Evolutionary conservation across 352 stramenopile species (phyloP).

Genomic region (Phytophthora ramorum): DNA sequence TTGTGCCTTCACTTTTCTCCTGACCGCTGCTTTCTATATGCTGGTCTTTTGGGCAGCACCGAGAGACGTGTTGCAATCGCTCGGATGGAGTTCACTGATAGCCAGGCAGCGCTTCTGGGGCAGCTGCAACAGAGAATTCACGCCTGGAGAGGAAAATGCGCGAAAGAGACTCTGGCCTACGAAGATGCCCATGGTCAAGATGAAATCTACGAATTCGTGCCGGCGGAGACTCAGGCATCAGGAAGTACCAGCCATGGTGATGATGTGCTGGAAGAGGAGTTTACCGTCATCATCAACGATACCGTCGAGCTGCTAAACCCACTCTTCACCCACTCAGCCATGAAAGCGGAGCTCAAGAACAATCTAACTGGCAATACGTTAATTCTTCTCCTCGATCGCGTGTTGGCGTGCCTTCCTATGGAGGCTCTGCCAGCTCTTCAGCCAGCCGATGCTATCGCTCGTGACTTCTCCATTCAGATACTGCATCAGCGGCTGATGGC

Average conservation of each 20-base stretch:
- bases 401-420: constrained; percentile 57
- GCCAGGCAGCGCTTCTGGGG: constrained; percentile 31
- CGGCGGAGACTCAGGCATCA: constrained; percentile 5
- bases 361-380: constrained; percentile 56
- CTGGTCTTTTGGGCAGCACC: constrained; percentile 39
- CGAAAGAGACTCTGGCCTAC: constrained; percentile 46
- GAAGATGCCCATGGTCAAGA: constrained; percentile 48
- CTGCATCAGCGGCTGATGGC: constrained; percentile 56
- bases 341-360: constrained; percentile 47
- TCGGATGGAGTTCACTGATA: constrained; percentile 68
- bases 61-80: constrained; percentile 56
- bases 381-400: constrained; percentile 62
- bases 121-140: constrained; percentile 41
- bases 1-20: constrained; percentile 75
- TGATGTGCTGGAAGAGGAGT: constrained; percentile 63
- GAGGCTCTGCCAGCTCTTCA: constrained; percentile 57
- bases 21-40: constrained; percentile 73
- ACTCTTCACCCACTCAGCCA: constrained; percentile 59
- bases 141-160: constrained; percentile 44
- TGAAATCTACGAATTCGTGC: constrained; percentile 50
- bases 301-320: constrained; percentile 53
- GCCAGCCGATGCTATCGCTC: constrained; percentile 55
- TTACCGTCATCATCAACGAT: constrained; percentile 55
- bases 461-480: constrained; percentile 81
- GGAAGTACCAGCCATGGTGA: neutral